Evolutionary conservation across 768 basidiomycete species (phyloP), one percentile per base, ranked within the genome.

Genomic region (Lactifluus subvellereus): DNA sequence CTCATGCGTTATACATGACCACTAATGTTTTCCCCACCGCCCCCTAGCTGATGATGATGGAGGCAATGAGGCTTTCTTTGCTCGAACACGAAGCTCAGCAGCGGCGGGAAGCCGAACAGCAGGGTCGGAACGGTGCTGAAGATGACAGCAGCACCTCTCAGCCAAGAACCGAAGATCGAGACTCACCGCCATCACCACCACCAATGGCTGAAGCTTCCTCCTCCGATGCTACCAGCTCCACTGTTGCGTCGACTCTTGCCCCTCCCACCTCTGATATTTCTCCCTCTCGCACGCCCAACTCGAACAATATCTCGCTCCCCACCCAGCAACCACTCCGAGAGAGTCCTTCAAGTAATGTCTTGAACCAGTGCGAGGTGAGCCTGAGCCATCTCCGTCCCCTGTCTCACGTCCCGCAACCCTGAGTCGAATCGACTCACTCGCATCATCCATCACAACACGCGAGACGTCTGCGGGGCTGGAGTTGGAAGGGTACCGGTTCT

Each of bases 21-120:
- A 35, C 22, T 64, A 37, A 54, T n/a, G 58, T 45, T 3, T 48
- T 11, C 42, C 10, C n/a, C n/a, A 38, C 13, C 22, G n/a, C 18
- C 32, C 35, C 49, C n/a, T 51, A 99, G 93, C 76, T 99, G 49
- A 98, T 98, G 96, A 79, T 99, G 59, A 95, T 95, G 91, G 97
- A 98, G 76, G 97, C 97, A 5, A 98, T 99, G 94, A 85, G 96
- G 59, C 77, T 97, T 61, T 97, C 94, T 32, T 78, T 98, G 67
- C 72, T 97, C 53, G 96, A 98, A 61, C 94, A 98, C 70, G 95
- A 98, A 75, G 94, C 94, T 70, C 90, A 94, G 59, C 92, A 94
- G 71, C 82, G 85, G 69, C 86, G 84, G 70, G 84, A 90, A 70
- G 82, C 80, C 60, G 87, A 85, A 69, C 84, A 88, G 73, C 85